Percentiles rank a stretch among this genome's conserved stretches.
Evolutionary conservation across 345 rosid genomes (phyloP).

Genomic region (Mercurialis annua): DNA sequence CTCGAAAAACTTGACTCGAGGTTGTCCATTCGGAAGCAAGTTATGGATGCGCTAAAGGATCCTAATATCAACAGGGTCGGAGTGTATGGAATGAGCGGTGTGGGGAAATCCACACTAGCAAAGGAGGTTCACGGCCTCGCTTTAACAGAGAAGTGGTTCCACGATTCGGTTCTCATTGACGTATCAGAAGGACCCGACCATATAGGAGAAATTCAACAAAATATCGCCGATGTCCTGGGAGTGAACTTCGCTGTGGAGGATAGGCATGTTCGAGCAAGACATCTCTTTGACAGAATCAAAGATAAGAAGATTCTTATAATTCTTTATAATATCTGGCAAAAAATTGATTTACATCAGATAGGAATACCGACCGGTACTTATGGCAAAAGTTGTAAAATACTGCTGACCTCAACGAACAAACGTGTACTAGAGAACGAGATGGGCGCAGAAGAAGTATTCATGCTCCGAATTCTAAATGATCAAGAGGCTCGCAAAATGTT

Average conservation of each 20-base stretch:
- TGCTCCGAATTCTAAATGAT: neutral
- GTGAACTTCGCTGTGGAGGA: slow-evolving; percentile 11
- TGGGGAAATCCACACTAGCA: slow-evolving; percentile 25
- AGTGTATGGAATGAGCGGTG: too few species aligned
- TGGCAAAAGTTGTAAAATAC: slow-evolving; percentile 22
- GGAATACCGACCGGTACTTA: slow-evolving; percentile 23
- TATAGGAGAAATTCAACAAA: neutral
- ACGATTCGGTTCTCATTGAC: neutral
- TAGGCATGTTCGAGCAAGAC: neutral
- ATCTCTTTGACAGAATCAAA: neutral
- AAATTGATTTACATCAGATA: slow-evolving; percentile 19
- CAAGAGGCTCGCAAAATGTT: slow-evolving; percentile 9
- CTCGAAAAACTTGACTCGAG: slow-evolving; percentile 5
- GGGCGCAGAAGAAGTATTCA: neutral
- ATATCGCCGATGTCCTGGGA: neutral
- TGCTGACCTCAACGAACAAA: slow-evolving; percentile 18
- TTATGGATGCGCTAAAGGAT: slow-evolving; percentile 3
- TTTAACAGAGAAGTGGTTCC: neutral
- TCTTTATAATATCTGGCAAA: slow-evolving; percentile 29
- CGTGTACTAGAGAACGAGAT: slow-evolving; percentile 15
- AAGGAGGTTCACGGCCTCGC: slow-evolving; percentile 7
- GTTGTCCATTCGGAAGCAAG: neutral
- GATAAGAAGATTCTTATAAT: neutral
- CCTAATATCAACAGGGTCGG: slow-evolving; percentile 6
- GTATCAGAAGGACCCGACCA: neutral